Conservation (phyloP, 1,139 yeast species). For the Komagataea norvegica region DNA sequence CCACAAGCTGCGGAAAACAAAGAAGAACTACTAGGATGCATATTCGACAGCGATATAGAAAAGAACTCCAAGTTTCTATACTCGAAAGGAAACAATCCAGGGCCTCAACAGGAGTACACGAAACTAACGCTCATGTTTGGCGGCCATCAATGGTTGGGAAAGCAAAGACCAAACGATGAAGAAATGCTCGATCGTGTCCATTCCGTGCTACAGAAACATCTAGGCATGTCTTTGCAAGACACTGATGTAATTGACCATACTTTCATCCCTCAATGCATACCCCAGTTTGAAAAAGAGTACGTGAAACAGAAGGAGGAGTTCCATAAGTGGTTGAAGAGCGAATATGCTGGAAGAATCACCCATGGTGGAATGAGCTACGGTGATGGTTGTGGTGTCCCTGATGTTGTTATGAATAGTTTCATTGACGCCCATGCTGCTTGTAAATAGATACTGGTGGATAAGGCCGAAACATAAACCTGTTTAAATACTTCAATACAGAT, state of each 20-base stretch:
- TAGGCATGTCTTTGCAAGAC: constrained; percentile 39
- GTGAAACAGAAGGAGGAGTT: constrained; percentile 39
- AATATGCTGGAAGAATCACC: constrained; percentile 43
- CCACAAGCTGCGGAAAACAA: constrained; percentile 56
- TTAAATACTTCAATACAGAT: too few species aligned
- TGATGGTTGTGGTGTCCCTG: constrained; percentile 86
- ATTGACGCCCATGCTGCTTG: constrained; percentile 40
- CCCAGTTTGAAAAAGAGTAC: constrained; percentile 79
- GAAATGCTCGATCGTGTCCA: constrained; percentile 8
- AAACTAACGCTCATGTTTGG: constrained; percentile 90
- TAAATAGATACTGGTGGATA: constrained; percentile 3
- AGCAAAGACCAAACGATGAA: constrained; percentile 4
- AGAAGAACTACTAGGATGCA: constrained; percentile 72
- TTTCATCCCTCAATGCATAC: constrained; percentile 56
- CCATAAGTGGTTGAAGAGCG: constrained; percentile 31
- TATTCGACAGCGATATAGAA: constrained; percentile 84
- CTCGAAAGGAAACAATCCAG: too few species aligned
- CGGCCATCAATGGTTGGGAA: constrained; percentile 45
- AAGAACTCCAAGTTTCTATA: constrained; percentile 37
- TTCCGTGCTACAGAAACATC: constrained; percentile 46
- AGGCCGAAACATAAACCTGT: neutral
- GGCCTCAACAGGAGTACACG: constrained; percentile 42
- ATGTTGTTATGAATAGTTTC: constrained; percentile 65
- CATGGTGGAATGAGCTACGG: constrained; percentile 84
- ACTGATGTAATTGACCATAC: constrained; percentile 22